Percentiles rank a stretch among this genome's conserved stretches.
These are phyloP conservation scores for Garcia nutans DNA, from an alignment of 345 rosid species.

Conservation along the genomic window DNA sequence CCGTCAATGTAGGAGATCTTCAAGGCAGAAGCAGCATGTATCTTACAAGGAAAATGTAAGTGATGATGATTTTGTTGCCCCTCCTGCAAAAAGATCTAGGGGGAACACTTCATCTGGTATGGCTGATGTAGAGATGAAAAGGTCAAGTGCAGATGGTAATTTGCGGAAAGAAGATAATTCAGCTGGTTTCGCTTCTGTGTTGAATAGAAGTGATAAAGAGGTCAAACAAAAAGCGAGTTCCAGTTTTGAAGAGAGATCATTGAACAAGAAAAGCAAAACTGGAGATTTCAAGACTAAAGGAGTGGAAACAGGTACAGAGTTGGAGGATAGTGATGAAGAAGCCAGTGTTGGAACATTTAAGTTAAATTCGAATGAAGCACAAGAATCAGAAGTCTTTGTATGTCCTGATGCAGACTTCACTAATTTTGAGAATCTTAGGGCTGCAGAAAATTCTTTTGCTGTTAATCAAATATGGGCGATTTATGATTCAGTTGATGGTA, in stretches of 20 bases:
- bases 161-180: conserved; percentile 25
- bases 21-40: conserved; percentile 45
- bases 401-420: conserved; percentile 73
- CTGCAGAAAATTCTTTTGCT: conserved; percentile 49
- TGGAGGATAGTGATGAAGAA: conserved; percentile 19
- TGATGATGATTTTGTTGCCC: conserved; percentile 32
- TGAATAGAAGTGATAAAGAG: conserved; percentile 17
- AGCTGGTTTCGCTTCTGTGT: conserved; percentile 26
- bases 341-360: conserved; percentile 19
- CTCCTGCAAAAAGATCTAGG: conserved; percentile 37
- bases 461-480: conserved; percentile 79
- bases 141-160: conserved; percentile 18
- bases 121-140: conserved; percentile 22
- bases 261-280: conserved; percentile 25
- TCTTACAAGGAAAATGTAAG: conserved; percentile 34
- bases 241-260: conserved; percentile 25
- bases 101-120: conserved; percentile 18
- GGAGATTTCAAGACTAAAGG: conserved; percentile 25
- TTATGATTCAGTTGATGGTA: conserved; percentile 68
- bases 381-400: conserved; percentile 10
- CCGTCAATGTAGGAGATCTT: conserved; percentile 43
- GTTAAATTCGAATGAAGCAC: conserved; percentile 3
- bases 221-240: conserved; percentile 29
- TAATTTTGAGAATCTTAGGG: conserved; percentile 53
- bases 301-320: conserved; percentile 24